Evolutionary conservation across 495 filamentous ascomycete species (phyloP).

Genomic region (Xylaria intraflava): DNA sequence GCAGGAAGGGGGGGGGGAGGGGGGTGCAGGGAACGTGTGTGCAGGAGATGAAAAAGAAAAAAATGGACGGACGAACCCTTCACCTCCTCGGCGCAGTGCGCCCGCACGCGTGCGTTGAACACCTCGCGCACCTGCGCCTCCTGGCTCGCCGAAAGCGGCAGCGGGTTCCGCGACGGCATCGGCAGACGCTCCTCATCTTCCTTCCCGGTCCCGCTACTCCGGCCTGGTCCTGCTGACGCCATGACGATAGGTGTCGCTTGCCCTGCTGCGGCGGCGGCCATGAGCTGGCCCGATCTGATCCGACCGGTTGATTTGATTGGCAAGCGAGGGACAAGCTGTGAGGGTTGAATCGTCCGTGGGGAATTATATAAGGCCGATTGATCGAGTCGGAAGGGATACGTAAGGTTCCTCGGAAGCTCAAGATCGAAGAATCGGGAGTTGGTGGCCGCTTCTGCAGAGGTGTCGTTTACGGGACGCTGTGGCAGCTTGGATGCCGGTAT

Average conservation of each 20-base stretch:
- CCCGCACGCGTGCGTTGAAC: slow-evolving; percentile 80
- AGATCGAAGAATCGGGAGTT: too few relatives aligned
- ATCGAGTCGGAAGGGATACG: too few relatives aligned
- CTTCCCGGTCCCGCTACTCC: neutral
- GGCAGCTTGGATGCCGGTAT: too few relatives aligned
- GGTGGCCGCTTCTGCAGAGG: too few relatives aligned
- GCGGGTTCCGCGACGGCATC: slow-evolving; percentile 68
- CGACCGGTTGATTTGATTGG: neutral
- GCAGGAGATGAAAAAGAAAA: neutral
- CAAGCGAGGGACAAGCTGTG: neutral
- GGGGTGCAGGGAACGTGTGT: neutral
- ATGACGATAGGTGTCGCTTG: slow-evolving; percentile 2
- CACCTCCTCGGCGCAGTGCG: slow-evolving; percentile 75
- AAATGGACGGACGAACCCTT: slow-evolving; percentile 73
- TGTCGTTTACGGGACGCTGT: too few relatives aligned
- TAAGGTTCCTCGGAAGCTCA: too few relatives aligned
- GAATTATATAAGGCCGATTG: too few relatives aligned
- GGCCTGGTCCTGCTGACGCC: neutral
- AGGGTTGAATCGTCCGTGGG: neutral
- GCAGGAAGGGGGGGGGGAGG: slow-evolving; percentile 1
- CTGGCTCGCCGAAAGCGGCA: slow-evolving; percentile 87
- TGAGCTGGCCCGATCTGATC: slow-evolving; percentile 1
- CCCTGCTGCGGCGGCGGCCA: slow-evolving; percentile 4
- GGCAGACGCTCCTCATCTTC: slow-evolving; percentile 28
- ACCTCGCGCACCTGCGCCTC: slow-evolving; percentile 86